Evolutionary conservation across 768 basidiomycete genomes (phyloP).

Genomic region (Auricularia auricula-judae): DNA sequence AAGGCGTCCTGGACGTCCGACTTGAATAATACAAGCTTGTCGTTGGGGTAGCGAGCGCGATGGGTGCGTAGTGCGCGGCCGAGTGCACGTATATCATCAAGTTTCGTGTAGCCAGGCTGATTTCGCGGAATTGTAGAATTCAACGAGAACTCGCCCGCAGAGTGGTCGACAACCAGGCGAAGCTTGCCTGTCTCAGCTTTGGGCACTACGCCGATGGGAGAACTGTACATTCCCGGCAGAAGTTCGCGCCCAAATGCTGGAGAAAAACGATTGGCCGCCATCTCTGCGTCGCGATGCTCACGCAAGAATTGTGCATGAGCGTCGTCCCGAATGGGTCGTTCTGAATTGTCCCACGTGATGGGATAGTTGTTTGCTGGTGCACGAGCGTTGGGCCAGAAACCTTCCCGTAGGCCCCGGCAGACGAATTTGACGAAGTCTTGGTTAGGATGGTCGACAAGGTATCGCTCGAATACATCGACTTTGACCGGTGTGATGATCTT

Average conservation of each 20-base stretch:
- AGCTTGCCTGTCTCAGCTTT: conserved; percentile 24
- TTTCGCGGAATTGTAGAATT: conserved; percentile 25
- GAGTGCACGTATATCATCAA: conserved; percentile 26
- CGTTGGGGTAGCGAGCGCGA: not conserved
- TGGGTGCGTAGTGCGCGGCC: conserved; percentile 10
- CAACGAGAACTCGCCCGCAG: conserved; percentile 20
- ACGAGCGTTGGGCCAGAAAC: conserved; percentile 36
- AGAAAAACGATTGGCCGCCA: conserved; percentile 12
- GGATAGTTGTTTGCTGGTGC: conserved; percentile 15
- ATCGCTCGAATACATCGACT: conserved; percentile 18
- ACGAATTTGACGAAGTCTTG: conserved; percentile 26
- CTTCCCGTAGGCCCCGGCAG: conserved; percentile 17
- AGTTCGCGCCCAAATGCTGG: conserved; percentile 22
- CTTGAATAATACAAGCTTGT: conserved; percentile 19
- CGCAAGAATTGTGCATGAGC: conserved; percentile 15
- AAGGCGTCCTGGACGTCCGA: conserved; percentile 29
- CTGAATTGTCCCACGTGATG: conserved; percentile 13
- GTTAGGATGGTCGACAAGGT: conserved; percentile 27
- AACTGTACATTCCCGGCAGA: conserved; percentile 32
- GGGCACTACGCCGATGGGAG: conserved; percentile 29
- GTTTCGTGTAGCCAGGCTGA: conserved; percentile 14
- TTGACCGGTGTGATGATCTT: conserved; percentile 26
- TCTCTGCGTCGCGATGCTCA: conserved; percentile 16
- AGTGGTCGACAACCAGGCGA: conserved; percentile 29
- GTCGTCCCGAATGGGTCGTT: not conserved